Evolutionary conservation across 2,329 filamentous ascomycete species (phyloP).

Genomic region (Aureobasidium sp.): DNA sequence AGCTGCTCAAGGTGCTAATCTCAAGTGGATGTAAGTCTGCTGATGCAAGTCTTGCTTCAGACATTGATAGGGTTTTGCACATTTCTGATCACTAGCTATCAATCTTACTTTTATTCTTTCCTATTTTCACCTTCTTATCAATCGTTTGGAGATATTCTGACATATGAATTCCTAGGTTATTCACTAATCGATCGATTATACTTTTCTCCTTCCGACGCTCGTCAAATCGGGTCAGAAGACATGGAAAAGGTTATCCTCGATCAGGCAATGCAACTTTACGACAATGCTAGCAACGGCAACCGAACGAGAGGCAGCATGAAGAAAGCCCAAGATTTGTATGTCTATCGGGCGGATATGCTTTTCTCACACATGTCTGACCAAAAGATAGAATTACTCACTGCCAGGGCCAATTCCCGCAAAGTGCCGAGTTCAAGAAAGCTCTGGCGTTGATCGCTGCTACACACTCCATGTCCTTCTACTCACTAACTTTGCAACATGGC

Average conservation of each 20-base stretch:
- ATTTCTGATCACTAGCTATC: neutral
- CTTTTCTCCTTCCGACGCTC: constrained; percentile 42
- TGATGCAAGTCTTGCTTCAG: neutral
- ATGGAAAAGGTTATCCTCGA: constrained; percentile 54
- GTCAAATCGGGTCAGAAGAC: constrained; percentile 25
- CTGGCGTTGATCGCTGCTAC: constrained; percentile 63
- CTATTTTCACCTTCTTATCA: neutral
- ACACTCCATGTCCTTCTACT: constrained; percentile 66
- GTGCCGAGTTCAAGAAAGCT: constrained; percentile 45
- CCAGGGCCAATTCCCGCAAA: constrained; percentile 46
- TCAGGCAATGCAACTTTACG: constrained; percentile 62
- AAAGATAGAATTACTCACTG: constrained; percentile 53
- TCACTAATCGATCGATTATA: constrained; percentile 32
- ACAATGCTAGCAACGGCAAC: constrained; percentile 76
- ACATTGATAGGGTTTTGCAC: constrained; percentile 5
- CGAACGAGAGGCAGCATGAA: constrained; percentile 66
- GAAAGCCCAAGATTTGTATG: constrained; percentile 67
- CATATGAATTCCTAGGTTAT: neutral
- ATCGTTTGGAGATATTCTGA: neutral
- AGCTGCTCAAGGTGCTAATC: constrained; percentile 61
- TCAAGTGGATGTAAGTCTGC: constrained; percentile 27
- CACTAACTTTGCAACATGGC: constrained; percentile 67
- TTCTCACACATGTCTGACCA: constrained; percentile 20
- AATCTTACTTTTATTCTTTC: neutral
- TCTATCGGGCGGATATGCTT: constrained; percentile 6